Evolutionary conservation across 2,329 filamentous ascomycete species (phyloP), one percentile per base, ranked within the genome.

Genomic region (Lithohypha guttulata): DNA sequence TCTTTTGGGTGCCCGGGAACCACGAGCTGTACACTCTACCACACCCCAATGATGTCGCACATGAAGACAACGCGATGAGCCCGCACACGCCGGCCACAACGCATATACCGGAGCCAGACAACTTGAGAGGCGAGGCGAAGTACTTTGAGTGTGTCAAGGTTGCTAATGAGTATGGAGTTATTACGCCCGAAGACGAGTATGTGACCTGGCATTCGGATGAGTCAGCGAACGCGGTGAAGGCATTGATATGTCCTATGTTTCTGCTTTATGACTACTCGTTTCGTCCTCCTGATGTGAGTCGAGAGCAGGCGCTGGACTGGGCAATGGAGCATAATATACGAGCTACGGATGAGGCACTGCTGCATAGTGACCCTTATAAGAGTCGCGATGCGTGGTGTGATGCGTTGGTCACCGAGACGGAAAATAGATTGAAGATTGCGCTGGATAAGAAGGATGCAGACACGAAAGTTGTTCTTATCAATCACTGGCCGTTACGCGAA

Each of bases 261-360:
- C 74, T 71, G 1, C 58, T 76, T 10, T 76, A 75, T 59, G 72
- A 76, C 55, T 76, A 76, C 55, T 69, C 62, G 44, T 76, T 75
- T 53, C 60, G 71, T 0, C 72, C 72, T 0, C 58, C 54, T 2
- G 49, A 70, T 31, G 62, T 75, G 6, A 55, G 59, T 18, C 55
- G 67, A 25, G 69, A 69, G 41, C 55, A 60, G 14, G 71, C 70
- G 2, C 35, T 52, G 19, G 44, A 46, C 8, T 52, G 49, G 49
- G 49, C 49, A 3, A 44, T 46, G 41, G 48, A 52, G 17, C 29
- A 49, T 20, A 47, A 52, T 38, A 41, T 52, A 17, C 34, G 44
- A 19, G 49, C 49, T 6, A 50, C 49, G 11, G 49, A 52, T 30
- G 49, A 52, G 27, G 44, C 46, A 14, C 42, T 52, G 2, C 42